These are phyloP conservation scores for Aspergillus latus DNA, from an alignment of 2,329 filamentous ascomycete species.

Conservation along the genomic window DNA sequence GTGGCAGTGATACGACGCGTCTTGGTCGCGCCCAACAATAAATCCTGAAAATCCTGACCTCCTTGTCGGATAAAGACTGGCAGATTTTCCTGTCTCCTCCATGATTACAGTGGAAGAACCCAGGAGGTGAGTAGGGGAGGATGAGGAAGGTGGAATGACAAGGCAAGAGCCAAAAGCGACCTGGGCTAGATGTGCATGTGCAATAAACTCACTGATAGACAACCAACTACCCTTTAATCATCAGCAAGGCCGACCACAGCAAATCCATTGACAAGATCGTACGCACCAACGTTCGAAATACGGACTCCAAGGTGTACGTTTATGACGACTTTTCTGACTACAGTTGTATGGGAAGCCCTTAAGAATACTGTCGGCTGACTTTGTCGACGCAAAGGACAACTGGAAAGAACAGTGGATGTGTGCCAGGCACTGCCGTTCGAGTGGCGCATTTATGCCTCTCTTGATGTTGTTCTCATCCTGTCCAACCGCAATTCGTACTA, in stretches of 20 bases:
- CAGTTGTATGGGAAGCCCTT: conserved; percentile 43
- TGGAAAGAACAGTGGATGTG: conserved; percentile 44
- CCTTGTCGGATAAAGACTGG: not conserved
- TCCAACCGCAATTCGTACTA: not conserved
- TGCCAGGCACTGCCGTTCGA: conserved; percentile 39
- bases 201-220: conserved; percentile 8
- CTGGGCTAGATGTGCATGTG: conserved; percentile 14
- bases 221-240: conserved; percentile 11
- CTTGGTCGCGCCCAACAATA: not conserved
- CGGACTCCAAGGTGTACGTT: conserved; percentile 45
- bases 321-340: conserved; percentile 43
- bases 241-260: conserved; percentile 1
- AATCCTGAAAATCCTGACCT: not conserved
- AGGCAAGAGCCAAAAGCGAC: conserved; percentile 24
- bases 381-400: conserved; percentile 32
- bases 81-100: not conserved
- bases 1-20: not conserved
- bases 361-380: conserved; percentile 47
- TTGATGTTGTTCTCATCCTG: conserved; percentile 20
- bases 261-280: conserved; percentile 14
- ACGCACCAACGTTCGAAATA: conserved; percentile 33
- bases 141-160: not conserved
- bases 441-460: conserved; percentile 16
- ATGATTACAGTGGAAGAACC: not conserved
- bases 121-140: conserved; percentile 22